Conservation (phyloP, 805 yeast genomes). For the Brettanomyces sp. region DNA sequence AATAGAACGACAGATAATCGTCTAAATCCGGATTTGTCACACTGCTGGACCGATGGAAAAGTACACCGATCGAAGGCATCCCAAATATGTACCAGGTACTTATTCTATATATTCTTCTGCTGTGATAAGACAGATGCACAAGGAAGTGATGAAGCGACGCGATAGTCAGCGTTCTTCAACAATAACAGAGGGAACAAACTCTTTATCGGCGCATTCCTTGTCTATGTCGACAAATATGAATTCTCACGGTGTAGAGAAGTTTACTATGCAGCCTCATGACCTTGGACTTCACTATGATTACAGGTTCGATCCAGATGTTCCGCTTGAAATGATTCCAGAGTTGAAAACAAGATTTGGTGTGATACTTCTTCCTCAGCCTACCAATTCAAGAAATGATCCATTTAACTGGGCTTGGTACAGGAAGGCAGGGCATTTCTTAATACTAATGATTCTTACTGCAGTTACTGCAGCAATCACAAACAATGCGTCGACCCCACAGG, state of each 20-base stretch:
- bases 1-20: no score
- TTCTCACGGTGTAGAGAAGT: background rate
- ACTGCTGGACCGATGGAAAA: conserved; percentile 20
- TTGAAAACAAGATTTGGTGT: conserved; percentile 25
- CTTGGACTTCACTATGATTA: conserved; percentile 10
- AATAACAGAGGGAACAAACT: background rate
- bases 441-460: conserved; percentile 33
- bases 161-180: conserved; percentile 3
- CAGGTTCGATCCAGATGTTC: conserved; percentile 6
- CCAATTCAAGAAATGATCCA: conserved; percentile 39
- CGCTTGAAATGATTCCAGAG: conserved; percentile 15
- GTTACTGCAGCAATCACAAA: conserved; percentile 43
- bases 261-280: conserved; percentile 2
- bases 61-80: conserved; percentile 25
- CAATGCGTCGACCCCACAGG: conserved; percentile 40
- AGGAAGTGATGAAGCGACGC: background rate
- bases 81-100: conserved; percentile 47
- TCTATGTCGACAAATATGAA: background rate
- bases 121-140: conserved; percentile 13
- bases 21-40: no score
- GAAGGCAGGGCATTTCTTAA: conserved; percentile 30
- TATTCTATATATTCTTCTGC: conserved; percentile 40
- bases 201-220: background rate
- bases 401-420: conserved; percentile 36
- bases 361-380: conserved; percentile 37